A percentile compares a stretch with the other conserved stretches of the same genome.
phyloP scores from a whole-genome alignment of 306 rosid genomes.

The Senna siamea region DNA sequence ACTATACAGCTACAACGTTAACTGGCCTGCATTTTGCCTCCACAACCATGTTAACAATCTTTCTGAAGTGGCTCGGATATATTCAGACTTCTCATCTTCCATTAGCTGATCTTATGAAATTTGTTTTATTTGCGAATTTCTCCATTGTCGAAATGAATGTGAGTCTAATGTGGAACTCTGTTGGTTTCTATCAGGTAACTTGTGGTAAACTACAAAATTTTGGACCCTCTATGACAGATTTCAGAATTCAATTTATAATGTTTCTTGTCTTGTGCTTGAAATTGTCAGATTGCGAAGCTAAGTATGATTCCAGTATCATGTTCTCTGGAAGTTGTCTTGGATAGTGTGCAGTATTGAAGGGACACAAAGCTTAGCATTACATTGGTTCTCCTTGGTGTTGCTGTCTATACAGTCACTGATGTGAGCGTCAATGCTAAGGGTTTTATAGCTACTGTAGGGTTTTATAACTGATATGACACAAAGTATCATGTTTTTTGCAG shows the following conservation, averaged over 20 bases:
- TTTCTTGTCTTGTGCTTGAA: constrained; percentile 37
- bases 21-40: constrained; percentile 85
- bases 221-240: constrained; percentile 10
- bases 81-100: constrained; percentile 74
- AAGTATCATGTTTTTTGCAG: constrained; percentile 78
- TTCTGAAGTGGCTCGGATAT: constrained; percentile 73
- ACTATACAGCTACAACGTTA: constrained; percentile 79
- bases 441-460: constrained; percentile 77
- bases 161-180: constrained; percentile 94
- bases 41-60: constrained; percentile 69
- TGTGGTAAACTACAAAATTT: constrained; percentile 13
- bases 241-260: constrained; percentile 26
- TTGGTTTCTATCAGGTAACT: constrained; percentile 85
- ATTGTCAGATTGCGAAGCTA: constrained; percentile 77
- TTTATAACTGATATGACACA: constrained; percentile 74
- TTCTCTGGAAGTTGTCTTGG: no score
- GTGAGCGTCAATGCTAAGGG: no score
- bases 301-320: constrained; percentile 91
- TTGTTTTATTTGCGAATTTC: constrained; percentile 81
- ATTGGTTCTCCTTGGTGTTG: no score
- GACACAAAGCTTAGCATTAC: no score
- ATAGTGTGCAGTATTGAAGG: no score
- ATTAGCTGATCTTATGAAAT: constrained; percentile 67
- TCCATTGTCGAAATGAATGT: constrained; percentile 91
- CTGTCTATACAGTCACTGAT: no score